Evolutionary conservation across 257 asterid genomes (phyloP).

Genomic region (Coffea eugenioides): DNA sequence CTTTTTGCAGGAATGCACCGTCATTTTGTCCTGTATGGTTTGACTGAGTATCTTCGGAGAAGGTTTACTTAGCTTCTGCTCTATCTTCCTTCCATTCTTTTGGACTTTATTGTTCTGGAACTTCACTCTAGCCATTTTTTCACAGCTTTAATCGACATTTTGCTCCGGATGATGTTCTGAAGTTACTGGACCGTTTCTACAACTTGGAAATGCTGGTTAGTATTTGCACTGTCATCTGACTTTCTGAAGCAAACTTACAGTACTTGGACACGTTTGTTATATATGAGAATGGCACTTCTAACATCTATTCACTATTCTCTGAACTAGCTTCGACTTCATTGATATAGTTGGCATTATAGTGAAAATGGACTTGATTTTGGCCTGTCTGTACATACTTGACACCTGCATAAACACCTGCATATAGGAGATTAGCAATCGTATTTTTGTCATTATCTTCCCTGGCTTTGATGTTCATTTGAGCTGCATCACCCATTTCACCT

Average conservation of each 20-base stretch:
- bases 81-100: not conserved
- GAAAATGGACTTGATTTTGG: not conserved
- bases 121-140: not conserved
- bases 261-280: not conserved
- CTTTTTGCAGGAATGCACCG: constrained; percentile 75
- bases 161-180: constrained; percentile 73
- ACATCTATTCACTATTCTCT: not conserved
- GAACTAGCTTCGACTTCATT: not conserved
- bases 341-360: not conserved
- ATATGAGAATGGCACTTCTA: not conserved
- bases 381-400: not conserved
- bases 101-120: not conserved
- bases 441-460: not conserved
- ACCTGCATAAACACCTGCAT: not conserved
- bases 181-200: constrained; percentile 86
- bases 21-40: constrained; percentile 48
- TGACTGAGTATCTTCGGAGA: constrained; percentile 40
- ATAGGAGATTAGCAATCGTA: not conserved
- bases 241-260: not conserved
- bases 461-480: not conserved
- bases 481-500: not conserved
- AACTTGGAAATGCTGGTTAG: constrained; percentile 97
- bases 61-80: constrained; percentile 48
- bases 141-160: constrained; percentile 80
- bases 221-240: not conserved